phyloP scores from a whole-genome alignment of 306 rosid species.

The Albizia julibrissin region DNA sequence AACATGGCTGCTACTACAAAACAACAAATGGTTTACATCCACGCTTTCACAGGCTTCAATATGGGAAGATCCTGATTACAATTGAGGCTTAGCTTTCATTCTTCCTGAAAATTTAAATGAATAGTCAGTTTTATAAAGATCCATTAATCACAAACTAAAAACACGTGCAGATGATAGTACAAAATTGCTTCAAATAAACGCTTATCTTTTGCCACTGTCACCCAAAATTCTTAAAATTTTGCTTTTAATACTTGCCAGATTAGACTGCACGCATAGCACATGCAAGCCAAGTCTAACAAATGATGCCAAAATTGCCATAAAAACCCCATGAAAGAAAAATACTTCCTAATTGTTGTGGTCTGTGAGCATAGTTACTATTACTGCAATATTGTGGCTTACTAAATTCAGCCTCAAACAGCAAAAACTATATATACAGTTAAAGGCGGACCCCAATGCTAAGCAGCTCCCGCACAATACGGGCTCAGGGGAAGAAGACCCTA shows the following conservation, averaged over 20 bases:
- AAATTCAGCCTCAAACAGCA: neutral
- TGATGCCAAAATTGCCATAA: neutral
- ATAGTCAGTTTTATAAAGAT: neutral
- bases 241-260: neutral
- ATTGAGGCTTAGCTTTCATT: neutral
- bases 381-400: neutral
- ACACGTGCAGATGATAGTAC: neutral
- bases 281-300: neutral
- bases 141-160: neutral
- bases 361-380: neutral
- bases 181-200: neutral
- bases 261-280: neutral
- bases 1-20: too few relatives aligned
- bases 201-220: neutral
- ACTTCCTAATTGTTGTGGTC: neutral
- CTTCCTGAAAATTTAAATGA: neutral
- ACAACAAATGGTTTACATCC: neutral
- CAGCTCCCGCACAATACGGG: too few relatives aligned
- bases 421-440: neutral
- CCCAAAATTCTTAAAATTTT: neutral
- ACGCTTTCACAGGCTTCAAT: neutral
- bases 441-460: too few relatives aligned
- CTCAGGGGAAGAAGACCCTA: too few relatives aligned
- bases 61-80: neutral
- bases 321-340: neutral